Percentiles rank a stretch among this genome's conserved stretches.
These are phyloP conservation scores for Narthecium ossifragum DNA, from an alignment of 106 monocot species.

Conservation along the genomic window DNA sequence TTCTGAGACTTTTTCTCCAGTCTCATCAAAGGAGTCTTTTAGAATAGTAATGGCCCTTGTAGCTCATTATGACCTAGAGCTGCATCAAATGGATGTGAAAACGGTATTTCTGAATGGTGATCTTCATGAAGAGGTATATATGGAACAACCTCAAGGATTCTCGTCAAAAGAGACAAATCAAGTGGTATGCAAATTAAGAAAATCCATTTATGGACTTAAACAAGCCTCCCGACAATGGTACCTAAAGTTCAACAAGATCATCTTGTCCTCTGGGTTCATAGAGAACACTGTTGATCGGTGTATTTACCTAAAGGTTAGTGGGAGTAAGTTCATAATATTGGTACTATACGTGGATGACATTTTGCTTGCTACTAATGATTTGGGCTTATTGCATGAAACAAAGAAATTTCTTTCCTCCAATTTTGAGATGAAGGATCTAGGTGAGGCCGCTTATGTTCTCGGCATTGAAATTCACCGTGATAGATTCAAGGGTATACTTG, in stretches of 20 bases:
- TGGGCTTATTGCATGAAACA: no score
- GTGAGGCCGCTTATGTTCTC: no score
- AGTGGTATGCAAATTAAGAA: not conserved
- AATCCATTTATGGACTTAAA: constrained; percentile 4
- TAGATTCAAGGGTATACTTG: no score
- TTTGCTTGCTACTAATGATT: not conserved
- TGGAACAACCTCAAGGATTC: not conserved
- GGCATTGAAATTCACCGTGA: no score
- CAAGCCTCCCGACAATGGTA: not conserved
- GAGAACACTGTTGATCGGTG: not conserved
- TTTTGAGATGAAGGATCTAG: constrained; percentile 1
- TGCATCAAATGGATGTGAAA: constrained; percentile 3
- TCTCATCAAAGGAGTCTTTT: not conserved
- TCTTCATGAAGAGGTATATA: not conserved
- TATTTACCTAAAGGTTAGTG: not conserved
- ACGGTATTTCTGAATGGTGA: not conserved
- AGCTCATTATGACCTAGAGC: not conserved
- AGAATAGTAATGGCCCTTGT: not conserved
- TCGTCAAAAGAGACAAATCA: not conserved
- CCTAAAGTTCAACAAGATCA: not conserved
- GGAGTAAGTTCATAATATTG: not conserved
- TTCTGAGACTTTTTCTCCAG: not conserved
- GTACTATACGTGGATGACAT: not conserved
- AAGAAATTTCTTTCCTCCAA: not conserved
- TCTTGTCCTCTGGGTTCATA: not conserved